phyloP scores from a whole-genome alignment of 768 basidiomycete species.

The Podaxis sp. region DNA sequence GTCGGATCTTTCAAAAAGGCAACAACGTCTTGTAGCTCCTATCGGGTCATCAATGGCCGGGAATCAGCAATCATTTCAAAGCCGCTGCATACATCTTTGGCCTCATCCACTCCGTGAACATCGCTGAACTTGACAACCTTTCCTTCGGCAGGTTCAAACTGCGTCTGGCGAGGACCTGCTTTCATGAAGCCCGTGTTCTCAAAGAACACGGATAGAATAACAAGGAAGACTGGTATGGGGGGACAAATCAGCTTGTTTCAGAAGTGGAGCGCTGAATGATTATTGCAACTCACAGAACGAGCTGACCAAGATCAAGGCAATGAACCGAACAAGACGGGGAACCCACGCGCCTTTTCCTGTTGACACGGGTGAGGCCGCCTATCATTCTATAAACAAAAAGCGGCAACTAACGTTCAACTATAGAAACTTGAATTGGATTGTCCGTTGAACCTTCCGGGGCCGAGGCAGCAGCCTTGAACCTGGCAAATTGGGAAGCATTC shows the following conservation, averaged over 20 bases:
- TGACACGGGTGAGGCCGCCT: conserved; percentile 8
- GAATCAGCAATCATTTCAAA: not conserved
- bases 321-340: conserved; percentile 57
- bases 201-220: conserved; percentile 82
- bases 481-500: conserved; percentile 33
- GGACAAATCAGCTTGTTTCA: not conserved
- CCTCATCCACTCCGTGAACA: conserved; percentile 97
- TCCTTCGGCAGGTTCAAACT: conserved; percentile 80
- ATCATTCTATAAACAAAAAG: not conserved
- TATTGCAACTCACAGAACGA: conserved; percentile 58
- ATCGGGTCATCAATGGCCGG: conserved; percentile 1
- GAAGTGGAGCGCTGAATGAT: not conserved
- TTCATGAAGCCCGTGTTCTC: conserved; percentile 94
- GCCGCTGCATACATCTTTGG: conserved; percentile 63
- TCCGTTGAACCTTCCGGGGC: conserved; percentile 34
- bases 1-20: conserved; percentile 94
- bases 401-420: conserved; percentile 67
- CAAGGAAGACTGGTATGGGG: conserved; percentile 59
- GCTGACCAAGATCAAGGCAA: conserved; percentile 48
- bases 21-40: conserved; percentile 94
- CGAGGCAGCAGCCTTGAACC: conserved; percentile 19
- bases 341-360: conserved; percentile 68
- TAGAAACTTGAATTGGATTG: conserved; percentile 70
- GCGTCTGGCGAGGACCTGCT: conserved; percentile 71
- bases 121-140: conserved; percentile 89